Percentiles rank a stretch among this genome's conserved stretches.
Evolutionary conservation across 495 filamentous ascomycete genomes (phyloP).

Genomic region (Xylaria curta): DNA sequence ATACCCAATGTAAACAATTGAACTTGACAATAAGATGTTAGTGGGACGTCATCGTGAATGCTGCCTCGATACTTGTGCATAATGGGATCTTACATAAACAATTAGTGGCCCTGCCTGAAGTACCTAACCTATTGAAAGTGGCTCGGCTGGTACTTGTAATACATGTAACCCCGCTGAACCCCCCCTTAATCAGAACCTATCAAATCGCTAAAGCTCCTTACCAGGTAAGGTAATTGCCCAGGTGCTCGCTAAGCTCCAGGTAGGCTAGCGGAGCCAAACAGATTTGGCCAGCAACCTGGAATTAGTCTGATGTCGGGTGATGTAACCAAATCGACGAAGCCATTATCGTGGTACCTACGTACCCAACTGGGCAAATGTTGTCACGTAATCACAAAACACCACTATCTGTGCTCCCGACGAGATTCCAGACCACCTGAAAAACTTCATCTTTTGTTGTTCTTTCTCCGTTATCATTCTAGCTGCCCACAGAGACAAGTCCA

Average conservation of each 20-base stretch:
- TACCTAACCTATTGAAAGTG: not conserved
- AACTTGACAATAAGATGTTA: constrained; percentile 12
- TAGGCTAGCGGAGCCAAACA: not conserved
- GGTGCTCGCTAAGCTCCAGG: not conserved
- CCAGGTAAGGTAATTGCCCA: not conserved
- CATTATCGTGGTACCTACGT: not conserved
- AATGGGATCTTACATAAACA: constrained; percentile 1
- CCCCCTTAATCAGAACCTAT: not conserved
- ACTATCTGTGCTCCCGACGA: constrained; percentile 15
- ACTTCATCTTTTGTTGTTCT: constrained; percentile 6
- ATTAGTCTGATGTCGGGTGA: constrained; percentile 16
- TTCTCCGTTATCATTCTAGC: not conserved
- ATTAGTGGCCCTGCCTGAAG: constrained; percentile 22
- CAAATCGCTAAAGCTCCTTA: not conserved
- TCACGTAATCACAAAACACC: constrained; percentile 21
- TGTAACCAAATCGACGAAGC: not conserved
- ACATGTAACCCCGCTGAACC: not conserved
- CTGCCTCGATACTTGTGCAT: constrained; percentile 28
- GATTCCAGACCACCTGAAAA: constrained; percentile 5
- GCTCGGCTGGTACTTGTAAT: not conserved
- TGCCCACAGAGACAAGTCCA: not conserved
- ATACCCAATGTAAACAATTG: not conserved
- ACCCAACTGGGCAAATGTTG: constrained; percentile 15
- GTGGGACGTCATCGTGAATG: constrained; percentile 38
- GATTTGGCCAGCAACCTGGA: constrained; percentile 15